phyloP scores from a whole-genome alignment of 1,284 basidiomycete species.

The Cryptococcus sp. region DNA sequence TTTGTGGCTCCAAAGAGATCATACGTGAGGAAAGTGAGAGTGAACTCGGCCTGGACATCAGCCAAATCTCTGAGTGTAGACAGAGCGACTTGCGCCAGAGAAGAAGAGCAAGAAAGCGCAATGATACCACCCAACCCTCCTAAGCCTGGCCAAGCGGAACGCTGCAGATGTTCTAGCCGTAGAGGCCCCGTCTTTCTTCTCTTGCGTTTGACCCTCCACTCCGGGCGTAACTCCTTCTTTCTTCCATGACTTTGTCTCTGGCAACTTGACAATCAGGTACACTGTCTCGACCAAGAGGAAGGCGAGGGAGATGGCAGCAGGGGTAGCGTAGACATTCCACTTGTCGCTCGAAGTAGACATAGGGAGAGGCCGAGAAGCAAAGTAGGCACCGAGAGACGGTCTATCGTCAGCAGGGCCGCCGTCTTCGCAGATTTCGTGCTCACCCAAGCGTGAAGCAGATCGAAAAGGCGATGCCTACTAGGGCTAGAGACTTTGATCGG shows the following conservation, averaged over 20 bases:
- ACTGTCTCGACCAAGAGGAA: slow-evolving; percentile 64
- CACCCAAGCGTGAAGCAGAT: slow-evolving; percentile 70
- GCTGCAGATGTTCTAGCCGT: slow-evolving; percentile 16
- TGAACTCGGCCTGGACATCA: slow-evolving; percentile 70
- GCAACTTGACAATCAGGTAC: slow-evolving; percentile 61
- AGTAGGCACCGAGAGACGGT: slow-evolving; percentile 52
- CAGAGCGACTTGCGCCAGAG: slow-evolving; percentile 53
- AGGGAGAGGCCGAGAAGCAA: slow-evolving; percentile 42
- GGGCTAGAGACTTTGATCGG: slow-evolving; percentile 74
- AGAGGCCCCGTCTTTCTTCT: slow-evolving; percentile 3
- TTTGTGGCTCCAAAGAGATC: slow-evolving; percentile 81
- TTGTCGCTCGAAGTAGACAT: slow-evolving; percentile 38
- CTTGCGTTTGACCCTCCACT: not conserved
- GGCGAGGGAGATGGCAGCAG: slow-evolving; percentile 68
- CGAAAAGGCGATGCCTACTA: slow-evolving; percentile 88
- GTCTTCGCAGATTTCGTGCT: too few species aligned
- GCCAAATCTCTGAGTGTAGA: slow-evolving; percentile 2
- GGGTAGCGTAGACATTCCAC: slow-evolving; percentile 77
- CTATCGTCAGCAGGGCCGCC: slow-evolving; percentile 46
- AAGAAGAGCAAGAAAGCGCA: slow-evolving; percentile 79
- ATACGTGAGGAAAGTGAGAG: slow-evolving; percentile 75
- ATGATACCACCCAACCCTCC: slow-evolving; percentile 59
- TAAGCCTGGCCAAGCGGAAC: slow-evolving; percentile 30
- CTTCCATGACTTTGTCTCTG: slow-evolving; percentile 53
- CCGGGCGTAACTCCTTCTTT: slow-evolving; percentile 8